A percentile compares a stretch with the other conserved stretches of the same genome.
Evolutionary conservation across 345 rosid species (phyloP).

Genomic region (Euclidium syriacum): DNA sequence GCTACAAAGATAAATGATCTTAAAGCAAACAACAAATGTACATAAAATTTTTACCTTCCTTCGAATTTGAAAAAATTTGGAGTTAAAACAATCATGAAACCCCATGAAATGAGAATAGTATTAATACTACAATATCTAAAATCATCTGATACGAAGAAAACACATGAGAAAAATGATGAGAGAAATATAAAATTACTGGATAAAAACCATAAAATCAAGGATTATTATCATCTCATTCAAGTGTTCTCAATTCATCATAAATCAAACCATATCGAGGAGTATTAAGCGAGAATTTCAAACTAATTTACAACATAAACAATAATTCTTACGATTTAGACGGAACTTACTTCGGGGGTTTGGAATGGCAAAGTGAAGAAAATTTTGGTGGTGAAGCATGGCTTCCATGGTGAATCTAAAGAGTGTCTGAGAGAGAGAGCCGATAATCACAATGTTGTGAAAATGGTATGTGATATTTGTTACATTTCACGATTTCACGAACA

Average conservation of each 20-base stretch:
- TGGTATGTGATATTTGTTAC: constrained; percentile 25
- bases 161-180: too few species aligned
- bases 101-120: background rate
- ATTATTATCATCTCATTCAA: background rate
- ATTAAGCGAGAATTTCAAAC: too few species aligned
- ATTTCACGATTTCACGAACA: too few species aligned
- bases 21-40: too few species aligned
- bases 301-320: background rate
- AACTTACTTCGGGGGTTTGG: background rate
- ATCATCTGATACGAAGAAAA: too few species aligned
- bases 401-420: constrained; percentile 49
- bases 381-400: constrained; percentile 48
- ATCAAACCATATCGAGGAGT: too few species aligned
- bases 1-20: background rate
- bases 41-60: too few species aligned
- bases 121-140: background rate
- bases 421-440: constrained; percentile 19
- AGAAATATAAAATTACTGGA: too few species aligned
- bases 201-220: background rate
- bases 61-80: background rate
- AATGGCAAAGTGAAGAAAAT: background rate
- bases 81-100: background rate
- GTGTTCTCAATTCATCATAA: too few species aligned
- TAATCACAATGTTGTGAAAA: constrained; percentile 30
- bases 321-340: constrained; percentile 7